Percentiles rank a stretch among this genome's conserved stretches.
Conservation (phyloP, 2,329 filamentous ascomycete genomes). For the Thielaviopsis populi region DNA sequence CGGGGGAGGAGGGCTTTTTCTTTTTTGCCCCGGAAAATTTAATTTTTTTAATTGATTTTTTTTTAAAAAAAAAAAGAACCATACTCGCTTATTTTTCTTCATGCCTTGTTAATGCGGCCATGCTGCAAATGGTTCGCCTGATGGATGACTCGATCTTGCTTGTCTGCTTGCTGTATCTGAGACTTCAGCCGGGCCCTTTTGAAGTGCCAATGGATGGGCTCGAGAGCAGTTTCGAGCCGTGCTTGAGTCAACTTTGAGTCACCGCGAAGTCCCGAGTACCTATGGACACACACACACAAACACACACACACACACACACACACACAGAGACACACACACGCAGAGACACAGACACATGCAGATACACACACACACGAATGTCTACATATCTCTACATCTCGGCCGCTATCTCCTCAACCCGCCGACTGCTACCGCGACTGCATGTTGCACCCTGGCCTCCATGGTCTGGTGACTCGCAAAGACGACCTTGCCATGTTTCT, state of each 20-base stretch:
- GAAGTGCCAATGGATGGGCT: not conserved
- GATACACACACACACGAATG: not conserved
- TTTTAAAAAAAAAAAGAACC: not conserved
- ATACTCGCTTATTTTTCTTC: not conserved
- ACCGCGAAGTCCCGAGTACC: not conserved
- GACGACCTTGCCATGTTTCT: not conserved
- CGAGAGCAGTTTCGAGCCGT: not conserved
- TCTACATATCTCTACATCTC: not conserved
- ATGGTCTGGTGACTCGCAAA: not conserved
- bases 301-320: no score
- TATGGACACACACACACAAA: not conserved
- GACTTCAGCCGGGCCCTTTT: not conserved
- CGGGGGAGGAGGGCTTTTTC: no score
- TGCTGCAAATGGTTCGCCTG: not conserved
- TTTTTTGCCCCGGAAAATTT: not conserved
- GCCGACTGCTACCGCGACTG: not conserved
- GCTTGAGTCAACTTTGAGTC: not conserved
- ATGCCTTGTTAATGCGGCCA: not conserved
- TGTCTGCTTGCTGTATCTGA: not conserved
- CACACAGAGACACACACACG: no score
- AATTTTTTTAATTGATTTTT: not conserved
- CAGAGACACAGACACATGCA: not conserved
- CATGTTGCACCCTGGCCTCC: not conserved
- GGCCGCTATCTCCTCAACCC: not conserved
- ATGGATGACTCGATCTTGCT: no score